phyloP scores from a whole-genome alignment of 2,329 filamentous ascomycete genomes.

The Paracoccidioides lutzii region DNA sequence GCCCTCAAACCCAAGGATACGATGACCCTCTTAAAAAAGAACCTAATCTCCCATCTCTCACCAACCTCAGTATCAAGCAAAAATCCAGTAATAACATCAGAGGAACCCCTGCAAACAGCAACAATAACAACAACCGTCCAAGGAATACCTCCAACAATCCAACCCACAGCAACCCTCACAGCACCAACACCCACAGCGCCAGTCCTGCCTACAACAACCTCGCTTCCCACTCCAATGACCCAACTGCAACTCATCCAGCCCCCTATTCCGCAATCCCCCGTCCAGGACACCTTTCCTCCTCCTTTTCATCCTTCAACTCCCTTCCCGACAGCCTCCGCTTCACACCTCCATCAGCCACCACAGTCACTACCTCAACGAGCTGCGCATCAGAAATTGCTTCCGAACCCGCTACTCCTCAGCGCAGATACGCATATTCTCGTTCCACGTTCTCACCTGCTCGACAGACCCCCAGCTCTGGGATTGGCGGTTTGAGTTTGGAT shows the following conservation, averaged over 20 bases:
- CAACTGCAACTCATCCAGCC: slow-evolving; percentile 6
- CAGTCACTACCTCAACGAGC: slow-evolving; percentile 9
- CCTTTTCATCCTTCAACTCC: slow-evolving; percentile 10
- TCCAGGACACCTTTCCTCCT: neutral
- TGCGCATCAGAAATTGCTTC: slow-evolving; percentile 11
- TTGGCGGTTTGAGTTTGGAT: slow-evolving; percentile 7
- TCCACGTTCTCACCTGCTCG: neutral
- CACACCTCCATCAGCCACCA: slow-evolving; percentile 6
- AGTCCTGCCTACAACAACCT: neutral
- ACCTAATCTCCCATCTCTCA: neutral
- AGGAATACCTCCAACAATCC: neutral
- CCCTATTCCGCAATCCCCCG: slow-evolving; percentile 6
- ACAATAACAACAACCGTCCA: neutral
- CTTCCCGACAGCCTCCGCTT: slow-evolving; percentile 9
- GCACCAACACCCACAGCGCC: neutral
- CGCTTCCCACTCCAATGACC: neutral
- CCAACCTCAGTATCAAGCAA: neutral
- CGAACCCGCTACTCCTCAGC: slow-evolving; percentile 9
- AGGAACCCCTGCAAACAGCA: neutral
- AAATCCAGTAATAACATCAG: neutral
- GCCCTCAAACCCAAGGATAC: neutral
- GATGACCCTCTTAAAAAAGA: neutral
- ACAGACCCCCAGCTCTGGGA: slow-evolving; percentile 7
- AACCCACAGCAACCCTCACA: neutral
- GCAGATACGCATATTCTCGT: slow-evolving; percentile 1